phyloP scores from a whole-genome alignment of 805 yeast species.

The Tetrapisispora pingtungensis region DNA sequence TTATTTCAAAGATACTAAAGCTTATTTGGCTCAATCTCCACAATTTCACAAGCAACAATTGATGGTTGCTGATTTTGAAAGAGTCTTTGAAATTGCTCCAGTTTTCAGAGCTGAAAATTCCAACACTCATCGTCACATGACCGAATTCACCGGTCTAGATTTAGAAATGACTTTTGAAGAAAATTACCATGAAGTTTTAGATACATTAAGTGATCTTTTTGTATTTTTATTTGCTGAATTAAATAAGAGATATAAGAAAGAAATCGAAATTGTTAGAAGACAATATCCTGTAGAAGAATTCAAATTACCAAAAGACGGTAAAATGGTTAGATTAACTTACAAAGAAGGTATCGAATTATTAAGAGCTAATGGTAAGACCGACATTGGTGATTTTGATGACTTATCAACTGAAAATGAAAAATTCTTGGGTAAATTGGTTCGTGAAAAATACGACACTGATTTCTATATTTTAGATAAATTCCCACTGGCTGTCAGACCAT shows the following conservation, averaged over 20 bases:
- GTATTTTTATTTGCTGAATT: slow-evolving; percentile 81
- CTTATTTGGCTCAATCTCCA: slow-evolving; percentile 95
- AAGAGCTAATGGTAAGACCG: slow-evolving; percentile 73
- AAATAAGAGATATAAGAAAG: slow-evolving; percentile 66
- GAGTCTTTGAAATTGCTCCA: slow-evolving; percentile 92
- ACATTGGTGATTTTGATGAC: slow-evolving; percentile 69
- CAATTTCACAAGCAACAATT: slow-evolving; percentile 96
- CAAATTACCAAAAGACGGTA: slow-evolving; percentile 85
- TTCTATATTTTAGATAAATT: slow-evolving; percentile 96
- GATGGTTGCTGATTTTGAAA: slow-evolving; percentile 95
- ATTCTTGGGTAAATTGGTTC: slow-evolving; percentile 79
- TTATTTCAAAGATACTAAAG: slow-evolving; percentile 77
- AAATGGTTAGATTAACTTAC: slow-evolving; percentile 83
- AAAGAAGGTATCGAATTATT: slow-evolving; percentile 85
- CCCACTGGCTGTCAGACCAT: slow-evolving; percentile 95
- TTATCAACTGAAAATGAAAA: slow-evolving; percentile 91
- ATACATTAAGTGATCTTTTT: slow-evolving; percentile 58
- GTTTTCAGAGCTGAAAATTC: slow-evolving; percentile 99
- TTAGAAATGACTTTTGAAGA: slow-evolving; percentile 97
- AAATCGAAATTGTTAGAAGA: slow-evolving; percentile 80
- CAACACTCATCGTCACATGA: slow-evolving; percentile 98
- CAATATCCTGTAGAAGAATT: slow-evolving; percentile 98
- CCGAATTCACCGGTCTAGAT: slow-evolving; percentile 96
- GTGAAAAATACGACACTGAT: slow-evolving; percentile 93
- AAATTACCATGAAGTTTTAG: slow-evolving; percentile 87